phyloP scores from a whole-genome alignment of 495 filamentous ascomycete genomes.

The Xylaria venustula region DNA sequence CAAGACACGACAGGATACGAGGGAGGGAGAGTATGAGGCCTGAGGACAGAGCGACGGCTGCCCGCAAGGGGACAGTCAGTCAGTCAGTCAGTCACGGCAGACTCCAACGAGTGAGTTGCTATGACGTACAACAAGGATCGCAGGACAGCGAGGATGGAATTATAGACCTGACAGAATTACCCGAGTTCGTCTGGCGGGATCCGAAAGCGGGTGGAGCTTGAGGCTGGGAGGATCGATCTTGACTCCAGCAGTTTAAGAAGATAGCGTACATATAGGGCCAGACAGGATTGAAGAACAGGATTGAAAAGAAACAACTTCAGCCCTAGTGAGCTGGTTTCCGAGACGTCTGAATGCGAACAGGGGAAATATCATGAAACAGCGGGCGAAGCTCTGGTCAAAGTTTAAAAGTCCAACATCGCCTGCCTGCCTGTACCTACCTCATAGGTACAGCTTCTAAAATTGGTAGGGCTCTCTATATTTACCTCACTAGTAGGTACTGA shows the following conservation, averaged over 20 bases:
- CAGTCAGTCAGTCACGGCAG: no score
- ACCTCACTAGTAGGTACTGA: no score
- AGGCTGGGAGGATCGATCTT: neutral
- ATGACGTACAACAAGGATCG: slow-evolving; percentile 5
- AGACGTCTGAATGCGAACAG: neutral
- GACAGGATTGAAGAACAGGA: no score
- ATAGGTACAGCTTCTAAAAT: no score
- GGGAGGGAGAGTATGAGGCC: no score
- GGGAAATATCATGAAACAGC: no score
- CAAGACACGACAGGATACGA: no score
- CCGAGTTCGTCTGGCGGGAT: neutral
- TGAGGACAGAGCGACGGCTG: neutral
- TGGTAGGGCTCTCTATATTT: no score
- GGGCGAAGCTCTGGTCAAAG: neutral
- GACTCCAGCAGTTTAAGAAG: neutral
- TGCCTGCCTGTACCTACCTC: no score
- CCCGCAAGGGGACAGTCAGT: neutral
- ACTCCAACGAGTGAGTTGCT: neutral
- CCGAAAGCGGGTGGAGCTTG: neutral
- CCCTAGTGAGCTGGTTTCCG: no score
- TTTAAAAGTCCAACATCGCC: neutral
- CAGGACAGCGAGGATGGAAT: neutral
- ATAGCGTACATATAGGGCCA: neutral
- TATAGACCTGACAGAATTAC: neutral
- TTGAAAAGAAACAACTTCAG: no score